These are phyloP conservation scores for Cystobasidium sp. DNA, from an alignment of 1,284 basidiomycete species.

Conservation along the genomic window DNA sequence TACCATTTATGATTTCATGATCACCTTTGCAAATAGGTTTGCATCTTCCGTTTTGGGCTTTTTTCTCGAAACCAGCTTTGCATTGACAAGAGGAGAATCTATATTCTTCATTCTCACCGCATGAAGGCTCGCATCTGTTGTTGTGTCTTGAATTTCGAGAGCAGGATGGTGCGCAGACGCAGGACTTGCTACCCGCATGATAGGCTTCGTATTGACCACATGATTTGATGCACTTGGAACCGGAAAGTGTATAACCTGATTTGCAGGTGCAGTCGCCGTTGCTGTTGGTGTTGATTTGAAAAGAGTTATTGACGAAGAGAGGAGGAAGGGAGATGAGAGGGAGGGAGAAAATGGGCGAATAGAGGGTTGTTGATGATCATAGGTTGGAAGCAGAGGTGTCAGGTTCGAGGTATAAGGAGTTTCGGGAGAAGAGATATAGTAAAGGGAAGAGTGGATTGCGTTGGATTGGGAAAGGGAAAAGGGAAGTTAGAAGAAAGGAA, in stretches of 20 bases:
- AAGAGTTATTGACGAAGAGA: not conserved
- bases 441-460: no score
- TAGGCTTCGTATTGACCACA: conserved; percentile 28
- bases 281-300: not conserved
- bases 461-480: no score
- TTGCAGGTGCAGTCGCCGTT: conserved; percentile 38
- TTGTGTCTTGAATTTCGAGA: not conserved
- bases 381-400: not conserved
- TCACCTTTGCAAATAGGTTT: conserved; percentile 1
- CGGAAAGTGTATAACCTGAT: not conserved
- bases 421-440: no score
- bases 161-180: conserved; percentile 18
- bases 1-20: conserved; percentile 5
- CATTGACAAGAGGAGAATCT: conserved; percentile 8
- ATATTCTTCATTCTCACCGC: conserved; percentile 19
- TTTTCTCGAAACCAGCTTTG: conserved; percentile 3
- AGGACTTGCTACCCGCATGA: not conserved
- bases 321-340: not conserved
- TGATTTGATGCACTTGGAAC: not conserved
- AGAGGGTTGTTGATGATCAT: not conserved
- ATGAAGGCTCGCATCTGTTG: conserved; percentile 16
- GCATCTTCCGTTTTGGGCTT: conserved; percentile 12
- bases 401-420: not conserved
- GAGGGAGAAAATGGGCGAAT: not conserved
- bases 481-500: no score